Evolutionary conservation across 1,139 yeast species (phyloP).

Genomic region (Kodamaea plutei): DNA sequence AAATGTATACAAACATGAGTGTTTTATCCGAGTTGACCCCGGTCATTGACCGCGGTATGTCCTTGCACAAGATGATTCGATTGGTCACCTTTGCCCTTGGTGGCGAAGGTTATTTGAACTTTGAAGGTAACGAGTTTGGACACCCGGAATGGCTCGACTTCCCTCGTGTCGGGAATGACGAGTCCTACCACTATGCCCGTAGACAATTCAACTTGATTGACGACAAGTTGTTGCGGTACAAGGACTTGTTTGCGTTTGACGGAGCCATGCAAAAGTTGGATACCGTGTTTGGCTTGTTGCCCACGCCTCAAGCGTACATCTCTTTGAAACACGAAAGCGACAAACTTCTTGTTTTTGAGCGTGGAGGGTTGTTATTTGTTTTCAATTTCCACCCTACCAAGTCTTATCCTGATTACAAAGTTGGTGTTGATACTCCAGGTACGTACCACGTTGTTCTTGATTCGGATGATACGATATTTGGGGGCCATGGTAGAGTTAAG

Average conservation of each 20-base stretch:
- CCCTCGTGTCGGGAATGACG: constrained; percentile 85
- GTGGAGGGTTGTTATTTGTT: constrained; percentile 78
- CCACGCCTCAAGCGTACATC: constrained; percentile 77
- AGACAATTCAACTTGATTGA: constrained; percentile 86
- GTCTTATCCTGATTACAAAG: constrained; percentile 79
- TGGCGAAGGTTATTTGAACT: constrained; percentile 93
- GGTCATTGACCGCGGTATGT: constrained; percentile 80
- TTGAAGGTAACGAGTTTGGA: constrained; percentile 97
- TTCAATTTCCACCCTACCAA: constrained; percentile 87
- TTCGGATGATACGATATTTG: constrained; percentile 66
- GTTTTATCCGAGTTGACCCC: constrained; percentile 66
- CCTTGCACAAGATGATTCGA: constrained; percentile 87
- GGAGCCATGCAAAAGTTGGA: constrained; percentile 79
- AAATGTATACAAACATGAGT: constrained; percentile 97
- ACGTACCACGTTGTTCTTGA: constrained; percentile 69
- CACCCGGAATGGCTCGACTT: constrained; percentile 99
- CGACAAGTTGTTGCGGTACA: constrained; percentile 76
- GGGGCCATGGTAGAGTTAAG: constrained; percentile 79
- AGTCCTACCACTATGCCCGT: constrained; percentile 90
- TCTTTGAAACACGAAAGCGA: constrained; percentile 86
- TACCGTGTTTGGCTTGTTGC: constrained; percentile 64
- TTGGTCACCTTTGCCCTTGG: constrained; percentile 83
- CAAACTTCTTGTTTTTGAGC: constrained; percentile 83
- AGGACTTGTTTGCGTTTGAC: constrained; percentile 74
- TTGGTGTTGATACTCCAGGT: constrained; percentile 84